Conservation (phyloP, 176 grass and related monocot genomes). For the Phoenix roebelenii region DNA sequence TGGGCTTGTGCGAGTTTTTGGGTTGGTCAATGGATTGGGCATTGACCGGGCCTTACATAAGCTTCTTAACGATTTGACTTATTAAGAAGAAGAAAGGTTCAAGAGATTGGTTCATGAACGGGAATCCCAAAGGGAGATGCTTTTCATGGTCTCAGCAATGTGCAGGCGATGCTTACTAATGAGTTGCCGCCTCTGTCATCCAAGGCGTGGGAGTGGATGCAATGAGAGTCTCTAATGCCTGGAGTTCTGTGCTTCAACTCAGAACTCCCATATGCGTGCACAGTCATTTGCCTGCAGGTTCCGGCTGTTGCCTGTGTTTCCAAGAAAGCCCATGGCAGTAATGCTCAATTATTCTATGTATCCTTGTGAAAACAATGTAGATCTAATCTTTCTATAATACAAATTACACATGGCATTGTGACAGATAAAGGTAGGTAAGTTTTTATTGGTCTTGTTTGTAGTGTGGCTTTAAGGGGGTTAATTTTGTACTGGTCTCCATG, state of each 20-base stretch:
- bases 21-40: too few species aligned
- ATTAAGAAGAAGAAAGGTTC: too few species aligned
- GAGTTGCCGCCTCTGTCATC: conserved; percentile 12
- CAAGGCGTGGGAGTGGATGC: conserved; percentile 16
- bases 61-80: too few species aligned
- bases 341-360: background rate
- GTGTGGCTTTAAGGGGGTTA: too few species aligned
- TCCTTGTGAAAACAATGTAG: background rate
- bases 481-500: too few species aligned
- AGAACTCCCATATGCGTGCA: conserved; percentile 6
- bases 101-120: too few species aligned
- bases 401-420: background rate
- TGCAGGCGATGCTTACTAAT: conserved; percentile 20
- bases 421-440: background rate
- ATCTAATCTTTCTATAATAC: conserved; percentile 6
- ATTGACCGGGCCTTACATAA: too few species aligned
- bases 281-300: conserved; percentile 1
- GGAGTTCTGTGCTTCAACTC: conserved; percentile 14
- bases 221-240: background rate
- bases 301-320: conserved; percentile 1
- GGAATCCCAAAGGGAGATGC: conserved; percentile 11
- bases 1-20: too few species aligned
- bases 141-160: conserved; percentile 37
- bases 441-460: too few species aligned
- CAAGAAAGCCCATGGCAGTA: background rate